These are phyloP conservation scores for Stramenopiles sp. DNA, from an alignment of 352 stramenopile genomes.

Conservation along the genomic window DNA sequence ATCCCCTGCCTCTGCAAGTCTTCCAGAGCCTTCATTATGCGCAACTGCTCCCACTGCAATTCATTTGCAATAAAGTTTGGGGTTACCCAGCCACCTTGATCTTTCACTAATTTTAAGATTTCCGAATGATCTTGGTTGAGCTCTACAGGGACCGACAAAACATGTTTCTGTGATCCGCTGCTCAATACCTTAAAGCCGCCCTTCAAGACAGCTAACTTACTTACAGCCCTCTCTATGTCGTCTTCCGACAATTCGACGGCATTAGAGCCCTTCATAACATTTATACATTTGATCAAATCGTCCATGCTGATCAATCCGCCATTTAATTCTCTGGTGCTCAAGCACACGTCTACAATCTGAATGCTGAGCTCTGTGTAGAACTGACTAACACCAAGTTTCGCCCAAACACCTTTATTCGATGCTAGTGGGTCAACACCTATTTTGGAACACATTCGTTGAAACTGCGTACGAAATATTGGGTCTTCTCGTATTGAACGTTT, in stretches of 20 bases:
- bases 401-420: conserved; percentile 95
- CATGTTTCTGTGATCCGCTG: conserved; percentile 69
- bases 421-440: conserved; percentile 89
- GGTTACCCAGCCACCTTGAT: conserved; percentile 60
- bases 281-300: background rate
- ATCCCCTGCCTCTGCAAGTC: conserved; percentile 78
- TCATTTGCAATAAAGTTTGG: conserved; percentile 48
- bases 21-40: conserved; percentile 66
- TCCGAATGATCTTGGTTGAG: conserved; percentile 78
- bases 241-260: conserved; percentile 44
- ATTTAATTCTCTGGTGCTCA: conserved; percentile 21
- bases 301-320: background rate
- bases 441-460: conserved; percentile 82
- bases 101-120: conserved; percentile 65
- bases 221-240: conserved; percentile 75
- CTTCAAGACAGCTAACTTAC: conserved; percentile 76
- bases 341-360: conserved; percentile 91
- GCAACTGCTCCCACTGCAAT: conserved; percentile 66
- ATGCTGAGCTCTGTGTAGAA: conserved; percentile 99
- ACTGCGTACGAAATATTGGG: conserved; percentile 72
- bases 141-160: conserved; percentile 82
- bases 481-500: conserved; percentile 83
- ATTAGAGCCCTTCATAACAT: conserved; percentile 1
- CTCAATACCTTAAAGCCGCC: conserved; percentile 78
- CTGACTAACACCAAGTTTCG: conserved; percentile 82